Base-by-base conservation (phyloP, 306 rosid species). In the Dryas alaskensis region DNA sequence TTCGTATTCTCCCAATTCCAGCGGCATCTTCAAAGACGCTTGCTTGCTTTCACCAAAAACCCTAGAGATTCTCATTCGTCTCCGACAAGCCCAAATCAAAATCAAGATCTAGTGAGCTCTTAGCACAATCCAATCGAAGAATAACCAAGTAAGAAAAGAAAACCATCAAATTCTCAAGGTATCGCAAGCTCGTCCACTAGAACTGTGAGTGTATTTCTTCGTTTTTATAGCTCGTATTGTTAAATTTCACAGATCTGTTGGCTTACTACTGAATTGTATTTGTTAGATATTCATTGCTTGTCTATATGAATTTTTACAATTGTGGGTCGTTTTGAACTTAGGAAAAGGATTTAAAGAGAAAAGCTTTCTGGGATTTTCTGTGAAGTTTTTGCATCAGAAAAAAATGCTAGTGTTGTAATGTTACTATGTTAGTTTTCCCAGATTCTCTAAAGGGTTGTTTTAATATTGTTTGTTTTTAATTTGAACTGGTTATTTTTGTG, bases 21-120 rank as follows among this genome's bases (percentile, higher is more conserved):
- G 72, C 79, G 75, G 69, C 67, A 78, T 72, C 76, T 53, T 63
- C 79, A 67, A 81, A 47, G 85, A 64, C 31, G 80, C 76, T 69
- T 25, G 44, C 65, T 72, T 22, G 22, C 22, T 72, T 65, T 72
- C 58, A 17, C 78, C 69, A 64, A 57, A 69, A 73, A 60, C 78
- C 82, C 74, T 43, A 66, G 48, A 60, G 52, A 59, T 79, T 73
- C 70, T 73, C 64, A 13, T 54, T 74, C 60, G 9, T 39, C 54
- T 22, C 45, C 57, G 13, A 48, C 25, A 5, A 4, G 8, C 8
- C 31, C 19, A 7, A 76, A 22, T 69, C 72, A 10, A 50, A 67
- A 58, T 72, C 50, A 17, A 39, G 78, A 60, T 73, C 74, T 19
- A 25, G 22, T 5, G 4, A n/a, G 69, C 74, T 19, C 46, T 25